A percentile compares a stretch with the other conserved stretches of the same genome.
phyloP scores from a whole-genome alignment of 352 stramenopile genomes.

The Elongisporangium undulatum region DNA sequence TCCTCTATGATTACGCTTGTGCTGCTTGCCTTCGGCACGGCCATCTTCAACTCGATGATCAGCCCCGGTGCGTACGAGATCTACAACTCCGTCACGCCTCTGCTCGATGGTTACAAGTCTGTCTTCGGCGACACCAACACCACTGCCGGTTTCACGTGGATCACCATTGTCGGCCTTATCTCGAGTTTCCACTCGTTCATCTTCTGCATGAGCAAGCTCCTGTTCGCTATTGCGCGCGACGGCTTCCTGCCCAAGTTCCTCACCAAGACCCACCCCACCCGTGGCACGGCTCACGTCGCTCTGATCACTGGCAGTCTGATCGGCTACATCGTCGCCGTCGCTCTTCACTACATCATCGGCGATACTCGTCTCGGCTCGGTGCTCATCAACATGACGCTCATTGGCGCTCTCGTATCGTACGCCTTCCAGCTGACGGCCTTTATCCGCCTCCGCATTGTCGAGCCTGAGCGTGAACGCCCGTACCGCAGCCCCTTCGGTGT shows the following conservation, averaged over 20 bases:
- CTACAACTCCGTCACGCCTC: slow-evolving; percentile 34
- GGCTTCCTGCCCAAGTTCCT: slow-evolving; percentile 46
- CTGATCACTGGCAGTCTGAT: slow-evolving; percentile 34
- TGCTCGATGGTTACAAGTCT: slow-evolving; percentile 48
- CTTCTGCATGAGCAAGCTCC: slow-evolving; percentile 60
- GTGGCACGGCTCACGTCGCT: slow-evolving; percentile 35
- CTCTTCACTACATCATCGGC: slow-evolving; percentile 52
- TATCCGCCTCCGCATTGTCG: slow-evolving; percentile 43
- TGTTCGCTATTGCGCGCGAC: slow-evolving; percentile 56
- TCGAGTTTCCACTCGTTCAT: slow-evolving; percentile 71
- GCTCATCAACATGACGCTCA: slow-evolving; percentile 55
- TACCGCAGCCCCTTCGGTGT: slow-evolving; percentile 55
- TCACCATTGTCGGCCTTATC: slow-evolving; percentile 51
- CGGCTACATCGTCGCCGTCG: slow-evolving; percentile 29
- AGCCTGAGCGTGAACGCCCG: slow-evolving; percentile 42
- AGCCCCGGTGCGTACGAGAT: slow-evolving; percentile 38
- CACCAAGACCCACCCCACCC: slow-evolving; percentile 42
- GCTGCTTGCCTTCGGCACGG: slow-evolving; percentile 45
- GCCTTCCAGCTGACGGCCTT: slow-evolving; percentile 53
- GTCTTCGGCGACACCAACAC: slow-evolving; percentile 56
- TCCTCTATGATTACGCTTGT: slow-evolving; percentile 49
- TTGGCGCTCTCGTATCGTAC: slow-evolving; percentile 57
- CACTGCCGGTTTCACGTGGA: slow-evolving; percentile 52
- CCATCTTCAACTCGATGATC: slow-evolving; percentile 61
- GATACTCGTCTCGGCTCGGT: slow-evolving; percentile 50